A percentile compares a stretch with the other conserved stretches of the same genome.
phyloP scores from a whole-genome alignment of 2,329 filamentous ascomycete genomes.

The Ambrosiella xylebori region DNA sequence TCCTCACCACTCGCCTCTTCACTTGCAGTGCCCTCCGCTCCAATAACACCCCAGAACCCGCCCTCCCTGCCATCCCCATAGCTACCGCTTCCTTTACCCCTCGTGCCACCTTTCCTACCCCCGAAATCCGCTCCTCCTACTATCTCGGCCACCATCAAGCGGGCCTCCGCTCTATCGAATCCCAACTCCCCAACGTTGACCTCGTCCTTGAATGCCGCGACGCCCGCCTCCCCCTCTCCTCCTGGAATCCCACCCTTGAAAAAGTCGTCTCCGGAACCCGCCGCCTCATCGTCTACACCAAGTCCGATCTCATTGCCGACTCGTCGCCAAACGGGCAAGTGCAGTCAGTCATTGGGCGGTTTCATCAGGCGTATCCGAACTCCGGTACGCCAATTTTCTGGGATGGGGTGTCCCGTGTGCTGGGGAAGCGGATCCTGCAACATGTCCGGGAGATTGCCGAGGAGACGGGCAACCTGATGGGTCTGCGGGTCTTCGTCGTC shows the following conservation, averaged over 20 bases:
- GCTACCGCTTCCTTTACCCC: slow-evolving; percentile 43
- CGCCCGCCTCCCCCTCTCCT: slow-evolving; percentile 75
- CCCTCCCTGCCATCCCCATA: slow-evolving; percentile 11
- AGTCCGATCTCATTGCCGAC: slow-evolving; percentile 50
- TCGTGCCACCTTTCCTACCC: slow-evolving; percentile 52
- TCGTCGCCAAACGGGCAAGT: slow-evolving; percentile 16
- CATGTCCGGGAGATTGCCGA: slow-evolving; percentile 20
- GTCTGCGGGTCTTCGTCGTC: slow-evolving; percentile 72
- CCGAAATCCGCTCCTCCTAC: slow-evolving; percentile 70
- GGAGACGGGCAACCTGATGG: slow-evolving; percentile 44
- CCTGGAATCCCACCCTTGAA: slow-evolving; percentile 80
- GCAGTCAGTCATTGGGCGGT: slow-evolving; percentile 17
- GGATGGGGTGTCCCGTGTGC: slow-evolving; percentile 23
- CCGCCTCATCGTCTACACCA: slow-evolving; percentile 79
- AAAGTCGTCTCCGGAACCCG: slow-evolving; percentile 47
- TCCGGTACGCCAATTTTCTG: slow-evolving; percentile 24
- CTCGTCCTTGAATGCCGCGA: slow-evolving; percentile 91
- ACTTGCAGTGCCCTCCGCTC: neutral
- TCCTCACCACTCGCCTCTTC: neutral
- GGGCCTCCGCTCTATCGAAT: slow-evolving; percentile 68
- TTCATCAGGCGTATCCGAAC: slow-evolving; percentile 16
- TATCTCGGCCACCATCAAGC: slow-evolving; percentile 85
- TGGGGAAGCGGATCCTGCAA: slow-evolving; percentile 21
- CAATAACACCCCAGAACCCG: neutral
- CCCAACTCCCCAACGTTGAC: slow-evolving; percentile 60